phyloP scores from a whole-genome alignment of 1,139 yeast species.

The Pichia sp. region DNA sequence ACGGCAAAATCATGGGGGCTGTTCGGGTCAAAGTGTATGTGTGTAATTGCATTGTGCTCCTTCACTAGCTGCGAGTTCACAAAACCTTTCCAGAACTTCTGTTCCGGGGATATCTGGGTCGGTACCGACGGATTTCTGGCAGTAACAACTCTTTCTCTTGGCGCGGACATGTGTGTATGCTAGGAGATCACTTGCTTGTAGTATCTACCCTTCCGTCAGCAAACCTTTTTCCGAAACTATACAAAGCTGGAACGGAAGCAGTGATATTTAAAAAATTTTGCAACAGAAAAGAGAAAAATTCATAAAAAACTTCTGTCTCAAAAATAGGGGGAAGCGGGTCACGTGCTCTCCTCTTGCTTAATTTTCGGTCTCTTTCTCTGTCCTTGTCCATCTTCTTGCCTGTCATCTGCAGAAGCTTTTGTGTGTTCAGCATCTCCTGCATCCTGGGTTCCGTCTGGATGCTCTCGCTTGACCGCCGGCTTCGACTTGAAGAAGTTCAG shows the following conservation, averaged over 20 bases:
- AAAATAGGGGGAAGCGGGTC: background rate
- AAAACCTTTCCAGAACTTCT: slow-evolving; percentile 88
- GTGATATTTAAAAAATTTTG: background rate
- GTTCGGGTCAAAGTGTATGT: slow-evolving; percentile 80
- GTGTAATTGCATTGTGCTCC: slow-evolving; percentile 89
- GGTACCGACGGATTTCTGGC: slow-evolving; percentile 75
- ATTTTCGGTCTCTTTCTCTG: background rate
- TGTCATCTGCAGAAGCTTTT: background rate
- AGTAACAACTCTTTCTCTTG: slow-evolving; percentile 62
- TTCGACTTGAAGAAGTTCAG: background rate
- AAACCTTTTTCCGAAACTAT: background rate
- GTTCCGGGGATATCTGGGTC: slow-evolving; percentile 86
- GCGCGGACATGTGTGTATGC: slow-evolving; percentile 62
- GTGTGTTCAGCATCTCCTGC: no score
- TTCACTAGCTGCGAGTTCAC: slow-evolving; percentile 82
- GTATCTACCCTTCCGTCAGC: background rate
- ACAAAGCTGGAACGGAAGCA: background rate
- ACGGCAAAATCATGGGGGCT: slow-evolving; percentile 92
- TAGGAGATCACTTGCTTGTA: background rate
- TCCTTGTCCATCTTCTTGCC: background rate
- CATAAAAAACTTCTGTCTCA: background rate
- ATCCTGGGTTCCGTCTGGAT: background rate
- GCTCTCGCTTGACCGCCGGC: background rate
- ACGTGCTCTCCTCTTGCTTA: background rate
- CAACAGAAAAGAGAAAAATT: background rate